Base-by-base conservation (phyloP, 495 filamentous ascomycete genomes). In the Tuber brumale region DNA sequence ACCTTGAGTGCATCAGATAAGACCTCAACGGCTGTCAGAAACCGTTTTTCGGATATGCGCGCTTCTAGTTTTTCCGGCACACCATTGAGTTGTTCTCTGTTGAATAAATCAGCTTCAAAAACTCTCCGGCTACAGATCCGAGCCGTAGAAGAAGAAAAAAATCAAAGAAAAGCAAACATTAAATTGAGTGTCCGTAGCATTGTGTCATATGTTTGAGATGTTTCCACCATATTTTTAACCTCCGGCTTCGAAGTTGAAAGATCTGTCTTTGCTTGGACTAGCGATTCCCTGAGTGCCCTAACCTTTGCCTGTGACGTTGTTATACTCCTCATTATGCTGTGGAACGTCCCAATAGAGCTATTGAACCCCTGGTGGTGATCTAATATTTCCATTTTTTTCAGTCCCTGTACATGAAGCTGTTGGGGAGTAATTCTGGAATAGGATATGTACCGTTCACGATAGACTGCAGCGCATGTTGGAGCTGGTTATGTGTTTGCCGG, bases 351-450 rank as follows among this genome's bases (percentile, higher is more conserved):
- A 74, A 99, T 98, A 61, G 94, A 97, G 85, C 94, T 97, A 83
- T 97, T 99, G 87, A 99, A 99, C 44, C 94, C 95, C 84, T 99
- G 95, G 80, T 98, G 95, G 82, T 99, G 95, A 85, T 98, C 94
- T 90, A 72, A 41, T 46, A 35, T 71, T 74, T 19, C 71, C 79
- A 74, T 39, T 70, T 39, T 71, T 45, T 37, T 57, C 48, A 57
- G 71, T 70, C 37, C 66, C 69, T 41, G 71, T 46, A 42, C 57
- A 75, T 71, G 31, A 73, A 61, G 43, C 48, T 31, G 43, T 74
- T 69, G 12, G 27, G 27, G 6, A 51, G 31, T 19, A 66, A 27
- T 19, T 43, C 27, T 31, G 9, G 27, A 75, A 70, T 27, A 66
- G 57, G 57, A 14, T 66, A 66, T 27, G 41, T 78, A 88, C 86